Percentiles rank a stretch among this genome's conserved stretches.
Conservation (phyloP, 2,329 filamentous ascomycete species). For the Dactylellina haptotyla region DNA sequence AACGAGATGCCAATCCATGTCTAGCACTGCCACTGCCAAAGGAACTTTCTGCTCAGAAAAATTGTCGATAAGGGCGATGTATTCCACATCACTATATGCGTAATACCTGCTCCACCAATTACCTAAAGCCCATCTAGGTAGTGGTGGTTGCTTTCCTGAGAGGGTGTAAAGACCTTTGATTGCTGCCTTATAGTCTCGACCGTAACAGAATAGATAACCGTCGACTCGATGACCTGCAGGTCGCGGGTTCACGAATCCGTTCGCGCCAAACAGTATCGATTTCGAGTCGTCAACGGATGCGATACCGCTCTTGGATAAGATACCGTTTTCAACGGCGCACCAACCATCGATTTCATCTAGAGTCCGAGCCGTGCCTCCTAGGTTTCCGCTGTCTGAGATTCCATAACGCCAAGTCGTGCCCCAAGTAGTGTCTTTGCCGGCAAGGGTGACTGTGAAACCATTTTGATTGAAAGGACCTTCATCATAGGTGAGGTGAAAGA, state of each 20-base stretch:
- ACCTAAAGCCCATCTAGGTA: slow-evolving; percentile 70
- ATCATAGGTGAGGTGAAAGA: slow-evolving; percentile 66
- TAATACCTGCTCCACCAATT: too few species aligned
- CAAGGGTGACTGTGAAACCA: slow-evolving; percentile 65
- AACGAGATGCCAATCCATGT: too few species aligned
- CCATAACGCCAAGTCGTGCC: slow-evolving; percentile 67
- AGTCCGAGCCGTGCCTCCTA: slow-evolving; percentile 67
- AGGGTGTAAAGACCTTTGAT: slow-evolving; percentile 68
- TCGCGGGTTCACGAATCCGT: slow-evolving; percentile 67
- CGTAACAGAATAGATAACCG: slow-evolving; percentile 70
- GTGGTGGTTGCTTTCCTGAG: slow-evolving; percentile 68
- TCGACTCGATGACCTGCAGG: slow-evolving; percentile 66
- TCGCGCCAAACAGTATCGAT: slow-evolving; percentile 68
- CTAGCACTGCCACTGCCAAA: too few species aligned
- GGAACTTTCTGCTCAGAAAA: too few species aligned
- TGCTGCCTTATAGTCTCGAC: slow-evolving; percentile 65
- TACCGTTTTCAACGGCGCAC: slow-evolving; percentile 65
- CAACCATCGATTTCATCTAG: slow-evolving; percentile 68
- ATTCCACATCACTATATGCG: too few species aligned
- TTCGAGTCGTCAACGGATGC: slow-evolving; percentile 68
- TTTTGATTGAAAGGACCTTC: slow-evolving; percentile 67
- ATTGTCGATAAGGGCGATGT: too few species aligned
- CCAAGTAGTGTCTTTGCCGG: slow-evolving; percentile 63
- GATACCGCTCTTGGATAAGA: slow-evolving; percentile 67
- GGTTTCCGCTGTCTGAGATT: slow-evolving; percentile 62